phyloP scores from a whole-genome alignment of 331 rosid genomes.

The Malus hybrid region DNA sequence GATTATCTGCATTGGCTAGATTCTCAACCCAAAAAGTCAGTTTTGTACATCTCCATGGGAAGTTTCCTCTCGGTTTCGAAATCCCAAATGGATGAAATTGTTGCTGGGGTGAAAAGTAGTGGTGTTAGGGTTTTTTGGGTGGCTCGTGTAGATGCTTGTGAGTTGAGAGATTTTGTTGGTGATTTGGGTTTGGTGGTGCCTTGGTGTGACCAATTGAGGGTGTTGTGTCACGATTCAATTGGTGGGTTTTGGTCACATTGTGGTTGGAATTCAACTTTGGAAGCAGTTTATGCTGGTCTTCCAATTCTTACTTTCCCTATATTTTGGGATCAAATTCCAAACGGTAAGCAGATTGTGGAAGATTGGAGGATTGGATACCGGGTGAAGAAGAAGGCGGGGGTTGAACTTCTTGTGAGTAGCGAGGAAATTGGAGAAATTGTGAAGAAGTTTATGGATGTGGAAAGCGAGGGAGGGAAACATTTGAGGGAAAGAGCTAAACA shows the following conservation, averaged over 20 bases:
- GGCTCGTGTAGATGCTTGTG: slow-evolving; percentile 25
- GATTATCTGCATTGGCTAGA: slow-evolving; percentile 32
- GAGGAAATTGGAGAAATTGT: slow-evolving; percentile 28
- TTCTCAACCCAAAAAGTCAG: slow-evolving; percentile 34
- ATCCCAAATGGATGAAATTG: slow-evolving; percentile 40
- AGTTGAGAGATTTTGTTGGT: not conserved
- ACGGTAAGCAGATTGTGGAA: not conserved
- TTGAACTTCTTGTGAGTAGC: slow-evolving; percentile 1
- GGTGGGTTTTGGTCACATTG: slow-evolving; percentile 49
- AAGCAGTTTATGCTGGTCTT: slow-evolving; percentile 36
- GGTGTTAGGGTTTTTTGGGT: slow-evolving; percentile 41
- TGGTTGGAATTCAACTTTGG: slow-evolving; percentile 47
- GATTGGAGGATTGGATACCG: not conserved
- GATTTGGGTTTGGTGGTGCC: slow-evolving; percentile 30
- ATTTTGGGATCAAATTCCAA: not conserved
- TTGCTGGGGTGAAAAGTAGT: slow-evolving; percentile 22
- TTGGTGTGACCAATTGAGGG: slow-evolving; percentile 57
- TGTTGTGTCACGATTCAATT: slow-evolving; percentile 33
- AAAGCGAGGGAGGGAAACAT: not conserved
- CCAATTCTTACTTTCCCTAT: slow-evolving; percentile 2
- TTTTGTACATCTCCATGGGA: slow-evolving; percentile 41
- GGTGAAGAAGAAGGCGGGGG: slow-evolving; percentile 4
- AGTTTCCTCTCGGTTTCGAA: slow-evolving; percentile 33
- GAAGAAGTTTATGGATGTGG: slow-evolving; percentile 25
- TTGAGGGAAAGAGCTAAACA: not conserved